Evolutionary conservation across 176 grass and related monocot species (phyloP).

Genomic region (Oryza meridionalis): DNA sequence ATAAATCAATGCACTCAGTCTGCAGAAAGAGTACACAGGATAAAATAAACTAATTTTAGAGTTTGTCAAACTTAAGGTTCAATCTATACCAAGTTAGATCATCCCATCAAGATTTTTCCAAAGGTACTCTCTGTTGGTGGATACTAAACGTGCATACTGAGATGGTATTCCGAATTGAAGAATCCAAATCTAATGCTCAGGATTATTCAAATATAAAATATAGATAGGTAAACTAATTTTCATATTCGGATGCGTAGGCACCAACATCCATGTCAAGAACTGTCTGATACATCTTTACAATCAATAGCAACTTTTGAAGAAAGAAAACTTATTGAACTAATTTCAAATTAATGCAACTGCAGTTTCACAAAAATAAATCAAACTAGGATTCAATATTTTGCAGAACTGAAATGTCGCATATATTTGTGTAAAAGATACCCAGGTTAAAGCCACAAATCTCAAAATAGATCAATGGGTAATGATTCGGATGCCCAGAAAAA

Average conservation of each 20-base stretch:
- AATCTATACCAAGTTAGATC: conserved; percentile 6
- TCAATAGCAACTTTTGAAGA: not conserved
- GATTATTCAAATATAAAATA: conserved; percentile 2
- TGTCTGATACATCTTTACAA: not conserved
- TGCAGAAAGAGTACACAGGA: conserved; percentile 47
- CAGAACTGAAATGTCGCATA: not conserved
- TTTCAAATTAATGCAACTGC: not conserved
- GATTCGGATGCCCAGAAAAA: too few relatives aligned
- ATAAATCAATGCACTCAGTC: conserved; percentile 88
- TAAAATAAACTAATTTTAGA: not conserved
- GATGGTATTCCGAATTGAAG: conserved; percentile 11
- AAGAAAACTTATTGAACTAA: not conserved
- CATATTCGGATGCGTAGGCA: not conserved
- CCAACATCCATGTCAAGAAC: not conserved
- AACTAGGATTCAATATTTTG: not conserved
- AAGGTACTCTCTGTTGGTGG: not conserved
- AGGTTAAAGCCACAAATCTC: too few relatives aligned
- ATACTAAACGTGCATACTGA: conserved; percentile 8
- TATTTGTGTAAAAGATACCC: not conserved
- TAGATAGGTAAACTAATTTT: not conserved
- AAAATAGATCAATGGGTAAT: too few relatives aligned
- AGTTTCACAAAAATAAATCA: not conserved
- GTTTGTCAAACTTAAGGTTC: conserved; percentile 13
- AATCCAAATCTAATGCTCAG: conserved; percentile 12
- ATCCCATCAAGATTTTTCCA: not conserved